A percentile compares a stretch with the other conserved stretches of the same genome.
phyloP scores from a whole-genome alignment of 1,139 yeast species.

The Suhomyces choctaworum region DNA sequence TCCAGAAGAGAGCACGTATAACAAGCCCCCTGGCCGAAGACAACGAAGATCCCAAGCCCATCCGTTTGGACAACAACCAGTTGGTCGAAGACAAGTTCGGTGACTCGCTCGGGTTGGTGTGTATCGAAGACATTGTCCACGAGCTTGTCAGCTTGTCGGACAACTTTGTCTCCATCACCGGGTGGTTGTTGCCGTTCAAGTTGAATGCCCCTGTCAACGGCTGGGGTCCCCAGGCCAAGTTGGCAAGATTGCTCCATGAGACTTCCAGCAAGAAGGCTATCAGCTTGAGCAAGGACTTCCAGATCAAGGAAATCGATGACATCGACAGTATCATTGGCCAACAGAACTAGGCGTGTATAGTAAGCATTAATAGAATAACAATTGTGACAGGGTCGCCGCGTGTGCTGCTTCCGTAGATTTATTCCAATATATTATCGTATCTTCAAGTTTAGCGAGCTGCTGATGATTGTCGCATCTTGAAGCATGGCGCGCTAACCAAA shows the following conservation, averaged over 20 bases:
- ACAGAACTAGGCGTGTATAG: conserved; percentile 44
- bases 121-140: conserved; percentile 77
- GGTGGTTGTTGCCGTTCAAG: conserved; percentile 69
- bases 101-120: conserved; percentile 62
- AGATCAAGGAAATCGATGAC: conserved; percentile 61
- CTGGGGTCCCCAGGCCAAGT: conserved; percentile 62
- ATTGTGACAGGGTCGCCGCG: no score
- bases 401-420: background rate
- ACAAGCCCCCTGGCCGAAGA: conserved; percentile 37
- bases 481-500: no score
- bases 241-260: conserved; percentile 49
- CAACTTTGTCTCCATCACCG: conserved; percentile 55
- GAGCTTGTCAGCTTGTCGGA: conserved; percentile 66
- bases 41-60: conserved; percentile 27
- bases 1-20: conserved; percentile 74
- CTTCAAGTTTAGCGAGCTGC: no score
- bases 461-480: no score
- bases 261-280: conserved; percentile 47
- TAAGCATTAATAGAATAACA: no score
- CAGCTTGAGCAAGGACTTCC: conserved; percentile 64
- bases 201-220: conserved; percentile 71
- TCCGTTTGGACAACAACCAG: conserved; percentile 62
- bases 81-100: conserved; percentile 73
- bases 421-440: background rate
- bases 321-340: conserved; percentile 65